Percentiles rank a stretch among this genome's conserved stretches.
Evolutionary conservation across 208 protist genomes (phyloP).

Genomic region (Blechomonas ayalai): DNA sequence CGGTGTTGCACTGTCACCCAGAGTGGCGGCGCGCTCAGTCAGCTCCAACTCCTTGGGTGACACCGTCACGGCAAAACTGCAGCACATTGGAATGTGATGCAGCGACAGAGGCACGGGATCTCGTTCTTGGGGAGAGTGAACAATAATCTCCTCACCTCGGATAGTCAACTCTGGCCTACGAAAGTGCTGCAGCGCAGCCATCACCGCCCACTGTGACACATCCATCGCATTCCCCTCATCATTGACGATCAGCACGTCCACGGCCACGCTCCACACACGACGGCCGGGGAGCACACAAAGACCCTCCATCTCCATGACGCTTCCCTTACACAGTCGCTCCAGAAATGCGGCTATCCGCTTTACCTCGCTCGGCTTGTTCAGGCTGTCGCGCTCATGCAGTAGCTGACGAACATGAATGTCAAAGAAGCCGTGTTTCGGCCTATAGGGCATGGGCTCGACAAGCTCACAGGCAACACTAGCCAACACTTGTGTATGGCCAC

Average conservation of each 20-base stretch:
- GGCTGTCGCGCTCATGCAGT: conserved; percentile 66
- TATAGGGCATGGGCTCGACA: conserved; percentile 90
- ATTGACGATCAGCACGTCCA: conserved; percentile 90
- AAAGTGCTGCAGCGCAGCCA: conserved; percentile 88
- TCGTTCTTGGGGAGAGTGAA: conserved; percentile 87
- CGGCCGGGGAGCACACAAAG: conserved; percentile 93
- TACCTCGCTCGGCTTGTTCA: conserved; percentile 13
- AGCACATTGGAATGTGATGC: conserved; percentile 91
- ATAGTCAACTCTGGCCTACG: conserved; percentile 93
- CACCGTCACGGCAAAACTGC: conserved; percentile 67
- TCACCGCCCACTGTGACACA: conserved; percentile 74
- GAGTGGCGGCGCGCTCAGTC: conserved; percentile 16
- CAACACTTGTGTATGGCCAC: conserved; percentile 85
- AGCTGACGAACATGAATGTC: conserved; percentile 83
- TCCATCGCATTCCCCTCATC: conserved; percentile 93
- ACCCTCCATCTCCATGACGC: conserved; percentile 93
- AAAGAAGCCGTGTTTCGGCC: conserved; percentile 95
- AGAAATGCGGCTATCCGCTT: conserved; percentile 74
- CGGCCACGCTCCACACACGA: conserved; percentile 86
- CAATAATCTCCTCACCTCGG: conserved; percentile 61
- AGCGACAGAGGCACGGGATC: conserved; percentile 93
- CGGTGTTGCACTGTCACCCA: conserved; percentile 3
- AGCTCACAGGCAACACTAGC: conserved; percentile 80
- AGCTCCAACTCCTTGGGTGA: conserved; percentile 24
- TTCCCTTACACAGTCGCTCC: conserved; percentile 77